Conservation (phyloP, 148 eudicot species). For the Vaccinium macrocarpon region DNA sequence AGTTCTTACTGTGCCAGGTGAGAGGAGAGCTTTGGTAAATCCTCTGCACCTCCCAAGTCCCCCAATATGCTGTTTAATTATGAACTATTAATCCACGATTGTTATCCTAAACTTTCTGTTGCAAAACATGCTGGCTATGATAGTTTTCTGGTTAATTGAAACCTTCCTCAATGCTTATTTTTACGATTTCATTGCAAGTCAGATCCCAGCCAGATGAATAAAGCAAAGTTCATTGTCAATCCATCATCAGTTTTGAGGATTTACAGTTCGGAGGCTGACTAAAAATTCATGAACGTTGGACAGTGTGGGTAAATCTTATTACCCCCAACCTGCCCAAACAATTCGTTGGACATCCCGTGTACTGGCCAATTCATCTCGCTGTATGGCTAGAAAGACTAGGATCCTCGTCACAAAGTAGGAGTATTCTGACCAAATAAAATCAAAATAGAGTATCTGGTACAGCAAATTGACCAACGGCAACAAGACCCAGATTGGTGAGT, state of each 20-base stretch:
- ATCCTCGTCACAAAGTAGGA: background rate
- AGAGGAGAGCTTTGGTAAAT: background rate
- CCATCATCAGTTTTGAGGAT: background rate
- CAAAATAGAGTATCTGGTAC: background rate
- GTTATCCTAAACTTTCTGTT: background rate
- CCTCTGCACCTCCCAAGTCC: background rate
- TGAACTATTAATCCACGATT: background rate
- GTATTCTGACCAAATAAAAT: background rate
- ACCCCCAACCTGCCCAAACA: background rate
- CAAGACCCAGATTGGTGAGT: background rate
- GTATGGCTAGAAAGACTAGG: background rate
- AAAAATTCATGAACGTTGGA: background rate
- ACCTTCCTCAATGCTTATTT: background rate
- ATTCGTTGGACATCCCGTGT: background rate
- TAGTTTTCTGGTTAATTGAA: background rate
- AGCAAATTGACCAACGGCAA: constrained; percentile 1
- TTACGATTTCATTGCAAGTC: background rate
- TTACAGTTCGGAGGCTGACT: background rate
- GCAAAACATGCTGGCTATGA: background rate
- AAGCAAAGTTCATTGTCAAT: background rate
- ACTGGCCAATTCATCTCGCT: background rate
- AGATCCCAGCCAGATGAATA: background rate
- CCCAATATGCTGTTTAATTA: background rate
- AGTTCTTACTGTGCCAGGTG: background rate
- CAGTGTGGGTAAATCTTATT: background rate